Percentiles rank a stretch among this genome's conserved stretches.
phyloP scores from a whole-genome alignment of 768 basidiomycete genomes.

The Jaapia argillacea region DNA sequence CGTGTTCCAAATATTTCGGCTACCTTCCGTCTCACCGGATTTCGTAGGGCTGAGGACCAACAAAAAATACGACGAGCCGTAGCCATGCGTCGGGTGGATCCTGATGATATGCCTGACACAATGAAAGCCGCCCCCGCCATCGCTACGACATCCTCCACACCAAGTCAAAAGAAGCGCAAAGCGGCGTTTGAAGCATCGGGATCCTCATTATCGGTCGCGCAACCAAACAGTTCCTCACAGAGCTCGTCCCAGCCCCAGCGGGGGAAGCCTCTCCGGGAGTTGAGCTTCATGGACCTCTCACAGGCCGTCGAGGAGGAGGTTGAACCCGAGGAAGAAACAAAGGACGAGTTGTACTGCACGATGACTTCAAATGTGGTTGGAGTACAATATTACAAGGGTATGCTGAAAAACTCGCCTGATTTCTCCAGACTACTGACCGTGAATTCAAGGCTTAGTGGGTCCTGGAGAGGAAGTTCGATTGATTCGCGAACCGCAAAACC shows the following conservation, averaged over 20 bases:
- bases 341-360: slow-evolving; percentile 61
- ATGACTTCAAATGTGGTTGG: slow-evolving; percentile 63
- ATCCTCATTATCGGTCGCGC: slow-evolving; percentile 7
- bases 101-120: slow-evolving; percentile 42
- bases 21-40: neutral
- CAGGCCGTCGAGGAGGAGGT: slow-evolving; percentile 28
- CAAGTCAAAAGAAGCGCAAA: slow-evolving; percentile 37
- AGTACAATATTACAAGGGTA: slow-evolving; percentile 73
- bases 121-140: slow-evolving; percentile 18
- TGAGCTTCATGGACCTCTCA: slow-evolving; percentile 5
- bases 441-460: slow-evolving; percentile 61
- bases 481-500: slow-evolving; percentile 55
- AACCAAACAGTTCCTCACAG: slow-evolving; percentile 10
- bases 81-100: slow-evolving; percentile 40
- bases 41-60: slow-evolving; percentile 41
- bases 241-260: slow-evolving; percentile 8
- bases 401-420: slow-evolving; percentile 2
- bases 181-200: slow-evolving; percentile 16
- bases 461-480: slow-evolving; percentile 69
- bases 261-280: neutral
- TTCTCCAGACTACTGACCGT: neutral
- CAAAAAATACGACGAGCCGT: slow-evolving; percentile 52
- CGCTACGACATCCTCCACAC: slow-evolving; percentile 6
- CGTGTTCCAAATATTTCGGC: neutral
- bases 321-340: slow-evolving; percentile 32